Evolutionary conservation across 495 filamentous ascomycete species (phyloP).

Genomic region (Hypoxylon subgilvum): DNA sequence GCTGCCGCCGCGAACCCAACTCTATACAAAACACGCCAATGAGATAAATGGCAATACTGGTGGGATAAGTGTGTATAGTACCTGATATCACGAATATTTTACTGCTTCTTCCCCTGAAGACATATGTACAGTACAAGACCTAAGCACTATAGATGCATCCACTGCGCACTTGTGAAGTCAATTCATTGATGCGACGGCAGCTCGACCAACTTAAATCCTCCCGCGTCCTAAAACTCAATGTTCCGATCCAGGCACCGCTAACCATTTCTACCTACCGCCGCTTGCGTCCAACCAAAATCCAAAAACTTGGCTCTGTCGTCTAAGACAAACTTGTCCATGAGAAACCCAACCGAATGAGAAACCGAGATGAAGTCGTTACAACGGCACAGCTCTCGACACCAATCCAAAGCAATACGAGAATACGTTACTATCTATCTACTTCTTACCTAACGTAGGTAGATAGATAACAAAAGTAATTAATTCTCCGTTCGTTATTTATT

Average conservation of each 20-base stretch:
- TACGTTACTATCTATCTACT: too few species aligned
- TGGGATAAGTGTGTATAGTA: too few species aligned
- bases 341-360: constrained; percentile 7
- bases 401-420: constrained; percentile 27
- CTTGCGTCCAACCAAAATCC: constrained; percentile 18
- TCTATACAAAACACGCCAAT: constrained; percentile 22
- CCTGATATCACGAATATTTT: too few species aligned
- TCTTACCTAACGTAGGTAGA: too few species aligned
- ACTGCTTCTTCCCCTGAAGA: too few species aligned
- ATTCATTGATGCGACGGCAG: constrained; percentile 38
- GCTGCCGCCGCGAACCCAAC: too few species aligned
- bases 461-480: constrained; percentile 20
- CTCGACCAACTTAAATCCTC: constrained; percentile 22
- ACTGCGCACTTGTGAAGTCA: constrained; percentile 10
- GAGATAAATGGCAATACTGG: too few species aligned
- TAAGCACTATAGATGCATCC: neutral
- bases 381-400: constrained; percentile 8
- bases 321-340: constrained; percentile 23
- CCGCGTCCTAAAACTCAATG: constrained; percentile 30
- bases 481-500: constrained; percentile 20
- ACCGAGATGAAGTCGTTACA: constrained; percentile 29
- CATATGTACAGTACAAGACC: neutral
- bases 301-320: constrained; percentile 4
- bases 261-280: constrained; percentile 7
- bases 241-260: constrained; percentile 11